Evolutionary conservation across 2,329 filamentous ascomycete species (phyloP).

Genomic region (Cladorrhinum sp.): DNA sequence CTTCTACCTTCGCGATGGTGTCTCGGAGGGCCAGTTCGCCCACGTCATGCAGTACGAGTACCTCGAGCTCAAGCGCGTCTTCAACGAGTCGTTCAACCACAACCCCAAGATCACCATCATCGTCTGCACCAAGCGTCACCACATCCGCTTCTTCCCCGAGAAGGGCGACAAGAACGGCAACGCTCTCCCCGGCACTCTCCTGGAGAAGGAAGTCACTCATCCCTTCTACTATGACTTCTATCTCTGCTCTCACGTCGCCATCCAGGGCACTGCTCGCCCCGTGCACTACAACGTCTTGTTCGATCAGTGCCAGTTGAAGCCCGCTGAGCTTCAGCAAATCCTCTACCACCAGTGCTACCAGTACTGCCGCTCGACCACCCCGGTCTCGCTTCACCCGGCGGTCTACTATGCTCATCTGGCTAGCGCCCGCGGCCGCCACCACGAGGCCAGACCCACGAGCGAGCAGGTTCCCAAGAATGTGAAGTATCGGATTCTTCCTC

Average conservation of each 20-base stretch:
- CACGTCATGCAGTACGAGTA: conserved; percentile 81
- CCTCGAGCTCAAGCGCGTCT: conserved; percentile 60
- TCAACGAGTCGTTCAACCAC: conserved; percentile 40
- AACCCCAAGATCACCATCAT: conserved; percentile 75
- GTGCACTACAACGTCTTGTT: conserved; percentile 88
- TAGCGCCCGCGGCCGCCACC: conserved; percentile 72
- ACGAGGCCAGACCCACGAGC: conserved; percentile 55
- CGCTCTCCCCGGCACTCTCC: conserved; percentile 77
- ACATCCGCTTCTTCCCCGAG: conserved; percentile 86
- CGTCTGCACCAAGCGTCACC: conserved; percentile 89
- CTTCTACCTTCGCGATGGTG: conserved; percentile 91
- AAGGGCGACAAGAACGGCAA: conserved; percentile 72
- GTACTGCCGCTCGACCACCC: conserved; percentile 86
- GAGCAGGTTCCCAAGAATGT: conserved; percentile 43
- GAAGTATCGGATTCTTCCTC: conserved; percentile 41
- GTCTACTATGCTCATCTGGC: conserved; percentile 96
- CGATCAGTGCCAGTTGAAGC: conserved; percentile 69
- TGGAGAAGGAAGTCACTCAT: conserved; percentile 87
- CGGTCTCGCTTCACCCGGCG: conserved; percentile 82
- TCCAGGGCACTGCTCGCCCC: conserved; percentile 90
- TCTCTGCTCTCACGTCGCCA: conserved; percentile 62
- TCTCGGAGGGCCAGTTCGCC: conserved; percentile 80
- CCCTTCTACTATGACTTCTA: conserved; percentile 90
- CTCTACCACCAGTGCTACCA: conserved; percentile 95
- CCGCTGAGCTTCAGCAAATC: conserved; percentile 75